phyloP scores from a whole-genome alignment of 495 filamentous ascomycete genomes.

The Penicillium paxilli region DNA sequence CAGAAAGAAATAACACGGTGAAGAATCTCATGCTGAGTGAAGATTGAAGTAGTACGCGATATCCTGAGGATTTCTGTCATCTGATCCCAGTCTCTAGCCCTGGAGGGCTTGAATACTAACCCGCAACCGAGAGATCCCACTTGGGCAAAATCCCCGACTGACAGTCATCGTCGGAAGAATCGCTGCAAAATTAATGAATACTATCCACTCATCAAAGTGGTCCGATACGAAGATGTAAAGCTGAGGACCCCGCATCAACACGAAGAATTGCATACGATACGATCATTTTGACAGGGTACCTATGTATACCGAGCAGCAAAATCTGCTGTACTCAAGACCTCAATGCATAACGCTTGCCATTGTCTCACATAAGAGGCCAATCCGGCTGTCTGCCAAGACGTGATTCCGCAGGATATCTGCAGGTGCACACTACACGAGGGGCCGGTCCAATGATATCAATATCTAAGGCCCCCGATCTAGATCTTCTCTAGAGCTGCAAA shows the following conservation, averaged over 20 bases:
- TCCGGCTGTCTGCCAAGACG: neutral
- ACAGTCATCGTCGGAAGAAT: neutral
- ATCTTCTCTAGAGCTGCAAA: neutral
- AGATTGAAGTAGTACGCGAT: too few species aligned
- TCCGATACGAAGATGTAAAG: neutral
- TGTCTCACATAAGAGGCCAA: neutral
- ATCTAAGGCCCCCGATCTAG: neutral
- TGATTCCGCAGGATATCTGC: neutral
- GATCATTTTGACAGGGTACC: neutral
- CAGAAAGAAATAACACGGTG: too few species aligned
- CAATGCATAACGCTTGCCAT: neutral
- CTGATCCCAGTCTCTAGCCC: too few species aligned
- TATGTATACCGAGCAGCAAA: too few species aligned
- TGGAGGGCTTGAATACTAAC: too few species aligned
- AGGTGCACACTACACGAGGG: neutral
- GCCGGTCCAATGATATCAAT: neutral
- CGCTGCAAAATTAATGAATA: too few species aligned
- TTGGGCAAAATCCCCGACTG: too few species aligned
- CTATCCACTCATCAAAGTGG: neutral
- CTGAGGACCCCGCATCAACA: neutral
- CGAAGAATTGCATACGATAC: neutral
- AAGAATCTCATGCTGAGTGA: too few species aligned
- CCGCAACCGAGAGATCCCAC: too few species aligned
- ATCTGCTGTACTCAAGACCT: neutral
- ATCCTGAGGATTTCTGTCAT: too few species aligned